Conservation (phyloP, 2,329 filamentous ascomycete genomes). For the Arthrobotrys pseudoclavata region DNA sequence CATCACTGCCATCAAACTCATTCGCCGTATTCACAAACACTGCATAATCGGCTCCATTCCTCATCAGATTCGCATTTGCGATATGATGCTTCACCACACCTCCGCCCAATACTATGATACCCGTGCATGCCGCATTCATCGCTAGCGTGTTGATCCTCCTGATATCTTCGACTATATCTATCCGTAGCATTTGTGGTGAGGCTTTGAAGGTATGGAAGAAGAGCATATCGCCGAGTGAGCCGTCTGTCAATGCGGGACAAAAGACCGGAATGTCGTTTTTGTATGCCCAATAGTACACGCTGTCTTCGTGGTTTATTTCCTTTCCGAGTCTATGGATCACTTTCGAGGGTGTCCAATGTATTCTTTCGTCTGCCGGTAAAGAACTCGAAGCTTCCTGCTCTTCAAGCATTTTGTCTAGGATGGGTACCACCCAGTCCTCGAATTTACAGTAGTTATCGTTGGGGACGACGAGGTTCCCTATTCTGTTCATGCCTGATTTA, state of each 20-base stretch:
- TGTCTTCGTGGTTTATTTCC: slow-evolving; percentile 92
- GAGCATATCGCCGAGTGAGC: slow-evolving; percentile 95
- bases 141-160: slow-evolving; percentile 92
- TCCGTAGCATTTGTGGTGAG: slow-evolving; percentile 81
- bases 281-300: slow-evolving; percentile 97
- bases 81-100: slow-evolving; percentile 99
- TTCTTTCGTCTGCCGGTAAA: slow-evolving; percentile 74
- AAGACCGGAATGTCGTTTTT: slow-evolving; percentile 98
- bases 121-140: slow-evolving; percentile 85
- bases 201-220: slow-evolving; percentile 98
- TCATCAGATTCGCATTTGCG: slow-evolving; percentile 96
- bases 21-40: slow-evolving; percentile 98
- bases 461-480: slow-evolving; percentile 94
- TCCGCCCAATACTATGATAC: slow-evolving; percentile 95
- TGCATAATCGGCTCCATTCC: slow-evolving; percentile 95
- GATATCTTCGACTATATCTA: slow-evolving; percentile 95
- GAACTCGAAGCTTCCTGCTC: slow-evolving; percentile 87
- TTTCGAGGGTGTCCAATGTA: slow-evolving; percentile 94
- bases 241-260: slow-evolving; percentile 94
- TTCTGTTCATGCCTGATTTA: slow-evolving; percentile 89
- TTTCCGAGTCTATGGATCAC: slow-evolving; percentile 89
- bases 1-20: slow-evolving; percentile 97
- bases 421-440: slow-evolving; percentile 96
- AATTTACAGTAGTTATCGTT: slow-evolving; percentile 98
- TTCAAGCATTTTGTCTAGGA: slow-evolving; percentile 91